A percentile compares a stretch with the other conserved stretches of the same genome.
phyloP scores from a whole-genome alignment of 345 rosid genomes.

The Eucalyptus sideroxylon region DNA sequence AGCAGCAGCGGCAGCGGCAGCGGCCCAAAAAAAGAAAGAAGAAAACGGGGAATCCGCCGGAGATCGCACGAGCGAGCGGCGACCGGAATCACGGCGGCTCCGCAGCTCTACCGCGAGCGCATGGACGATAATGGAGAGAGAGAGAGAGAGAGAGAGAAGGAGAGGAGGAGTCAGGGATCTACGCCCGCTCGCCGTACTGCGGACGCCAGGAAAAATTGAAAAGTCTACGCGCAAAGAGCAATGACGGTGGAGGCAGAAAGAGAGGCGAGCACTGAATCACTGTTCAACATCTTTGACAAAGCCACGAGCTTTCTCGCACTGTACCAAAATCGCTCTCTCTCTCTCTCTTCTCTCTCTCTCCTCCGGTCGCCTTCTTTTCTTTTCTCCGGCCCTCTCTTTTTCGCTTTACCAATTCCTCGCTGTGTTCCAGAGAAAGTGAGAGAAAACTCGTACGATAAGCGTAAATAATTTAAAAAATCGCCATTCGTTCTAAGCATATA shows the following conservation, averaged over 20 bases:
- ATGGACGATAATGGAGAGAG: background rate
- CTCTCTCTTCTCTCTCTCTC: background rate
- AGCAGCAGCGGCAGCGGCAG: background rate
- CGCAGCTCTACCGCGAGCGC: background rate
- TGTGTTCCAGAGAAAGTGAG: background rate
- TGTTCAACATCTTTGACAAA: background rate
- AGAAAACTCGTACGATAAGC: background rate
- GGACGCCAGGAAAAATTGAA: background rate
- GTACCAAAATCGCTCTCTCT: background rate
- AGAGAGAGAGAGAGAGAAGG: background rate
- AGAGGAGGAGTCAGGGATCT: background rate
- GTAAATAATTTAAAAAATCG: background rate
- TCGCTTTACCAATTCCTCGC: background rate
- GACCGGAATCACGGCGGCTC: background rate
- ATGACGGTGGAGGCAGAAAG: background rate
- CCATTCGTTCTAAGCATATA: background rate
- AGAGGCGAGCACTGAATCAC: background rate
- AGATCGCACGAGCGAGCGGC: background rate
- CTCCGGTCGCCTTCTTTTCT: background rate
- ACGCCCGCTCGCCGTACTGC: background rate
- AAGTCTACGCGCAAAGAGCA: background rate
- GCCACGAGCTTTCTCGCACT: background rate
- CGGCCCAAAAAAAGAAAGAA: background rate
- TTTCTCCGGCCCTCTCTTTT: background rate
- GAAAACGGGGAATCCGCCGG: background rate